Conservation (phyloP, 257 asterid species). For the Anisodus tanguticus region DNA sequence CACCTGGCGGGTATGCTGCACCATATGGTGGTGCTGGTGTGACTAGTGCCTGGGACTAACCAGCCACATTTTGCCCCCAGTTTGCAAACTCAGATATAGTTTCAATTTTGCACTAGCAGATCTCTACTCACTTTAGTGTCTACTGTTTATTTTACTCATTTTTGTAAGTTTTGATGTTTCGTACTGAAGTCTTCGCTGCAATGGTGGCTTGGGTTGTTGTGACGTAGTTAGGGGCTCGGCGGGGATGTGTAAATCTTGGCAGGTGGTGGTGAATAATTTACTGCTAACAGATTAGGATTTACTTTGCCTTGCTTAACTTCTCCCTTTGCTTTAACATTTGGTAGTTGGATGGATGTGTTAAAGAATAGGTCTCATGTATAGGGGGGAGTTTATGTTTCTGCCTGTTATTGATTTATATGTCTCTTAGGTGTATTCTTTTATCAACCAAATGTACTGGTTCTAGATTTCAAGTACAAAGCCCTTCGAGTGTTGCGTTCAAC, state of each 20-base stretch:
- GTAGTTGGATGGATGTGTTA: conserved; percentile 1
- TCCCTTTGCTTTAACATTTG: conserved; percentile 9
- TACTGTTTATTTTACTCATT: not conserved
- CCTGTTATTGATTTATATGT: conserved; percentile 5
- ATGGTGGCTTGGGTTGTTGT: conserved; percentile 28
- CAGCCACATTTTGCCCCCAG: not conserved
- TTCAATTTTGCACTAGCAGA: conserved; percentile 22
- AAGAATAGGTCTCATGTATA: not conserved
- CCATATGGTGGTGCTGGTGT: conserved; percentile 32
- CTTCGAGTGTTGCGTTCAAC: not conserved
- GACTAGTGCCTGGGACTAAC: conserved; percentile 41
- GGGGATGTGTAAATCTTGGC: conserved; percentile 35
- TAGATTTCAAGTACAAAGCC: conserved; percentile 8
- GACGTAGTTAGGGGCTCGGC: conserved; percentile 15
- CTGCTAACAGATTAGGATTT: conserved; percentile 27
- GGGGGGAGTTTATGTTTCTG: not conserved
- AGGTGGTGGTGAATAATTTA: conserved; percentile 29
- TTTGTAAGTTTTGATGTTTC: not conserved
- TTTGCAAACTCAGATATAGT: conserved; percentile 28
- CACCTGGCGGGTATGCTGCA: conserved; percentile 23
- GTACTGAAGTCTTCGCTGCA: conserved; percentile 18
- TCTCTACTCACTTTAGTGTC: conserved; percentile 24
- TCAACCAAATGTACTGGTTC: conserved; percentile 27
- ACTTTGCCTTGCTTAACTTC: conserved; percentile 20
- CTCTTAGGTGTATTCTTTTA: conserved; percentile 12